phyloP scores from a whole-genome alignment of 192 early-diverging fungal genomes.

The Spizellomyces punctatus region DNA sequence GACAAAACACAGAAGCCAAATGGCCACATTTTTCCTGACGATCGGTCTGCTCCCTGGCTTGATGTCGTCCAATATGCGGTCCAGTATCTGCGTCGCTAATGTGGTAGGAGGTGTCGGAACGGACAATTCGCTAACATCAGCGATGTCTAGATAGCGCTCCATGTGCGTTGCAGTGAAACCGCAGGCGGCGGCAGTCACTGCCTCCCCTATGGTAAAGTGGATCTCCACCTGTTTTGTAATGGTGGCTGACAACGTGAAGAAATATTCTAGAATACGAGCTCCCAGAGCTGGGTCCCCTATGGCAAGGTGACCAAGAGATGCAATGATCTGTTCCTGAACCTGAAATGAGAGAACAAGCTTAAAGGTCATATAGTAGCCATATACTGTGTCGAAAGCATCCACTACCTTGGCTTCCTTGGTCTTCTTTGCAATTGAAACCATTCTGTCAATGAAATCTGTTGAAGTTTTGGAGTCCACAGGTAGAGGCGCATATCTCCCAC shows the following conservation, averaged over 20 bases:
- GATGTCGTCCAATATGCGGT: constrained; percentile 58
- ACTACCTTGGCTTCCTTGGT: constrained; percentile 71
- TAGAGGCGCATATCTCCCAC: constrained; percentile 58
- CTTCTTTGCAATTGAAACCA: constrained; percentile 52
- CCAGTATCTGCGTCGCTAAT: constrained; percentile 49
- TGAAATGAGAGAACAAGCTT: not conserved
- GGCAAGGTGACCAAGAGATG: constrained; percentile 70
- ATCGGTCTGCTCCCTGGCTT: constrained; percentile 54
- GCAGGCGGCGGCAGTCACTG: constrained; percentile 61
- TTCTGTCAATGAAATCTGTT: constrained; percentile 42
- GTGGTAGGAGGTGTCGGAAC: constrained; percentile 12
- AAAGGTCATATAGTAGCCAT: too few species aligned
- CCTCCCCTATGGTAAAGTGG: constrained; percentile 85
- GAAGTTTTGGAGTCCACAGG: not conserved
- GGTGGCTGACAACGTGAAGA: constrained; percentile 59
- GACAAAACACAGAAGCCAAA: constrained; percentile 79
- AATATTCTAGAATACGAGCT: constrained; percentile 43
- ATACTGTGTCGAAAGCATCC: not conserved
- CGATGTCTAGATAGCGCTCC: constrained; percentile 72
- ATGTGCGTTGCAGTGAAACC: constrained; percentile 73
- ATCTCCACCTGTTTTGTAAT: constrained; percentile 80
- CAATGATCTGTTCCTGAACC: constrained; percentile 65
- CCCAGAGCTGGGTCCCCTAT: constrained; percentile 39
- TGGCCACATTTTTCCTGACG: constrained; percentile 67
- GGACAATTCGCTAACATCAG: constrained; percentile 37